These are phyloP conservation scores for Basipetospora chlamydospora DNA, from an alignment of 2,329 filamentous ascomycete species.

Conservation along the genomic window DNA sequence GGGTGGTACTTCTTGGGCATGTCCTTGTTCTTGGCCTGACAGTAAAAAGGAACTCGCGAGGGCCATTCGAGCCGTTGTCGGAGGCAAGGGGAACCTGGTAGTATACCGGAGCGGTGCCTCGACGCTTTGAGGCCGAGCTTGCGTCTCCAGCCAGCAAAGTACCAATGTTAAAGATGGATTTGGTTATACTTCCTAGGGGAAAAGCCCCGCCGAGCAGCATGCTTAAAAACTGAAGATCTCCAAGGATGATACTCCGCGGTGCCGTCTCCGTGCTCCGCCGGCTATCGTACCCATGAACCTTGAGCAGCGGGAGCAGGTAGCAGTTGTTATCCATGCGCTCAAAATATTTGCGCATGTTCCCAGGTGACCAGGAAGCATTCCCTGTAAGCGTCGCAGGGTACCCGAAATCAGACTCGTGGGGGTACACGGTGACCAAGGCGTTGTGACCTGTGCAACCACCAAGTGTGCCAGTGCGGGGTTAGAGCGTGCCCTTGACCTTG, in stretches of 20 bases:
- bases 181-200: constrained; percentile 2
- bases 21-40: constrained; percentile 29
- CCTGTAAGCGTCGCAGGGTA: constrained; percentile 42
- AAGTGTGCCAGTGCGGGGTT: constrained; percentile 30
- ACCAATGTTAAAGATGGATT: constrained; percentile 19
- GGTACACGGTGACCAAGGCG: constrained; percentile 42
- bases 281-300: constrained; percentile 39
- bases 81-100: constrained; percentile 43
- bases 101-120: constrained; percentile 29
- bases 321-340: constrained; percentile 39
- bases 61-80: constrained; percentile 23
- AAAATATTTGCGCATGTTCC: constrained; percentile 47
- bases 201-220: background rate
- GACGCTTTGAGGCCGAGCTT: constrained; percentile 26
- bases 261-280: constrained; percentile 28
- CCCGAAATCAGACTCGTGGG: constrained; percentile 44
- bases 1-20: constrained; percentile 25
- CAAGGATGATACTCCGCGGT: constrained; percentile 16
- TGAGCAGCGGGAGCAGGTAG: constrained; percentile 28
- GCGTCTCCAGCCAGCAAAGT: constrained; percentile 32
- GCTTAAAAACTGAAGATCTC: background rate
- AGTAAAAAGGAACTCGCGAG: constrained; percentile 35
- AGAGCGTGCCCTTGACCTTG: constrained; percentile 27
- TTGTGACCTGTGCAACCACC: constrained; percentile 44
- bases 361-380: constrained; percentile 41